These are phyloP conservation scores for Vitis cinerea DNA, from an alignment of 164 flowering plant species.

Conservation along the genomic window DNA sequence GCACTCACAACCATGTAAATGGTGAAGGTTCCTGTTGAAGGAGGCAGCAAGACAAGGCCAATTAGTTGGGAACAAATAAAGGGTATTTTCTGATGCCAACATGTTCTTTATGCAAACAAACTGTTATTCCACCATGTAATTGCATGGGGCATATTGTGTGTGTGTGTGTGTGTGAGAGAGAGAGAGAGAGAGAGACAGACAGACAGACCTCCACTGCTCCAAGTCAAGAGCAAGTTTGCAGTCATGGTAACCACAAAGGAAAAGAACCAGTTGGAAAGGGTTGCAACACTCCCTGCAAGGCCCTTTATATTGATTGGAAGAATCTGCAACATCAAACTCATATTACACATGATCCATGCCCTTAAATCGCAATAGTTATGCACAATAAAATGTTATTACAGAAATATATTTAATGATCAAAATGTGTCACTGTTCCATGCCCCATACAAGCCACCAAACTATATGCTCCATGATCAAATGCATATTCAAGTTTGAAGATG, in stretches of 20 bases:
- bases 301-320: constrained; percentile 89
- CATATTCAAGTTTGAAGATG: too few relatives aligned
- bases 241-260: constrained; percentile 65
- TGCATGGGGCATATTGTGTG: too few relatives aligned
- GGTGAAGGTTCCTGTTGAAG: constrained; percentile 65
- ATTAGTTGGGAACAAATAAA: background rate
- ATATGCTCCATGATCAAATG: too few relatives aligned
- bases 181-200: constrained; percentile 12
- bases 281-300: constrained; percentile 89
- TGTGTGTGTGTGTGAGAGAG: background rate
- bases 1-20: constrained; percentile 64
- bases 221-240: constrained; percentile 55
- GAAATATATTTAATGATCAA: too few relatives aligned
- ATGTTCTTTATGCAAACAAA: too few relatives aligned
- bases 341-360: too few relatives aligned
- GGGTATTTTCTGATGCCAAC: too few relatives aligned
- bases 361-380: too few relatives aligned
- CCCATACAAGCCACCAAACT: too few relatives aligned
- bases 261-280: constrained; percentile 47
- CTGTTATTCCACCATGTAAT: too few relatives aligned
- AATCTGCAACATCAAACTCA: constrained; percentile 45
- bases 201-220: constrained; percentile 64
- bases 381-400: too few relatives aligned
- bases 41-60: background rate
- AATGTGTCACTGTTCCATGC: too few relatives aligned